Evolutionary conservation across 1,284 basidiomycete species (phyloP), one percentile per base, ranked within the genome.

Genomic region (Pterulicium gracile): DNA sequence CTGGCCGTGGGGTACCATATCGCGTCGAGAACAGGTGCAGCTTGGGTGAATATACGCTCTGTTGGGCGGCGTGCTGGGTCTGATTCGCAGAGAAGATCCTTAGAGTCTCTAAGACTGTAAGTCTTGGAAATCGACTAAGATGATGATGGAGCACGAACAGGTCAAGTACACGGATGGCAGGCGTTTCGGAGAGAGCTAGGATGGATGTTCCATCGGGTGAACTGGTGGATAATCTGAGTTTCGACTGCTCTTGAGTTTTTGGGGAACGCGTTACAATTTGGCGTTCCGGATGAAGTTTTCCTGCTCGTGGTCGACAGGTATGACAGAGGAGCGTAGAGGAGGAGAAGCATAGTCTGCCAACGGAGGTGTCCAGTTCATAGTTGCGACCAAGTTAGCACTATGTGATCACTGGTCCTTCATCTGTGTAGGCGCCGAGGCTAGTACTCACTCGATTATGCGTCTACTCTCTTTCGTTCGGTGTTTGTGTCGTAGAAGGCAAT

Each of bases 1-100:
- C 76, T 76, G 0, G 90, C 88, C 1, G 73, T 69, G 0, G 90
- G 90, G 57, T 85, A 94, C 91, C 91, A 95, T 3, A 69, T 52
- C 51, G 78, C 82, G 46, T 88, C 84, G 34, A 88, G 69, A 36
- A 91, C 75, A 0, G 88, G 73, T 1, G 81, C 73, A 0, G 85
- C 65, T 58, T 88, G 84, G 1, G 54, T 47, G 35, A 78, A 63
- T 19, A 60, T 52, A 23, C 52, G 47, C 17, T 54, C 48, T 50
- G 21, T 42, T 19, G 47, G n/a, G 48, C 49, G 3, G 32, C 32
- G 10, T 39, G 32, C 42, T 27, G 7, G 36, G 20, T 32, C n/a
- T 32, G 27, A 10, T n/a, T n/a, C n/a, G n/a, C n/a, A n/a, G n/a
- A n/a, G 27, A 32, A n/a, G 10, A 7, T n/a, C 27, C 15, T 39